Conservation (phyloP, 2,329 filamentous ascomycete genomes). For the Colletotrichum orbiculare region DNA sequence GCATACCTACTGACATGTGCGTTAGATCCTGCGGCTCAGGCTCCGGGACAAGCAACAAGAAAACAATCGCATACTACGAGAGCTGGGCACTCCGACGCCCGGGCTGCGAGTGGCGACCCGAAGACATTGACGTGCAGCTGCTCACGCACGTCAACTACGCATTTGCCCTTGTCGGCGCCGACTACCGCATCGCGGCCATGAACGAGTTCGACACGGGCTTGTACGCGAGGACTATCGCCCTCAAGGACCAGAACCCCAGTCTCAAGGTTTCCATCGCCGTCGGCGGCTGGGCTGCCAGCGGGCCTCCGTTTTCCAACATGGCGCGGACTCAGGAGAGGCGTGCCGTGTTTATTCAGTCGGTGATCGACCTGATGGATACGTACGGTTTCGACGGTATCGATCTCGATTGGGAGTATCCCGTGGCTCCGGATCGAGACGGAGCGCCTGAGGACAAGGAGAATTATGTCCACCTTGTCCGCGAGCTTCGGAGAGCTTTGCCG, state of each 20-base stretch:
- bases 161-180: slow-evolving; percentile 42
- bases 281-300: slow-evolving; percentile 51
- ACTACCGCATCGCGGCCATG: slow-evolving; percentile 16
- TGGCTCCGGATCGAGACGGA: slow-evolving; percentile 41
- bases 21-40: slow-evolving; percentile 12
- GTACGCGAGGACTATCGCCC: slow-evolving; percentile 43
- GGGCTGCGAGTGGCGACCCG: neutral
- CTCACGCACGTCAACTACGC: slow-evolving; percentile 49
- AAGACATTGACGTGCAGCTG: neutral
- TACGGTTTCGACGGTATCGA: slow-evolving; percentile 44
- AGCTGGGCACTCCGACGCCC: slow-evolving; percentile 10
- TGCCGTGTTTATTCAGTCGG: slow-evolving; percentile 12
- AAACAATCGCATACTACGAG: slow-evolving; percentile 13
- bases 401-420: slow-evolving; percentile 60
- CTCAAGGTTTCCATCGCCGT: slow-evolving; percentile 52
- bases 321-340: slow-evolving; percentile 1
- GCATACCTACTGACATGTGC: neutral
- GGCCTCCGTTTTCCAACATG: slow-evolving; percentile 9
- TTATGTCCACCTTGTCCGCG: slow-evolving; percentile 40
- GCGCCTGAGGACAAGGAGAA: slow-evolving; percentile 40
- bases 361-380: slow-evolving; percentile 6
- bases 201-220: slow-evolving; percentile 30
- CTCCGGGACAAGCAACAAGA: neutral
- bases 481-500: neutral
- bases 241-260: slow-evolving; percentile 43